phyloP scores from a whole-genome alignment of 2,329 filamentous ascomycete genomes.

The Ilyonectria destructans region DNA sequence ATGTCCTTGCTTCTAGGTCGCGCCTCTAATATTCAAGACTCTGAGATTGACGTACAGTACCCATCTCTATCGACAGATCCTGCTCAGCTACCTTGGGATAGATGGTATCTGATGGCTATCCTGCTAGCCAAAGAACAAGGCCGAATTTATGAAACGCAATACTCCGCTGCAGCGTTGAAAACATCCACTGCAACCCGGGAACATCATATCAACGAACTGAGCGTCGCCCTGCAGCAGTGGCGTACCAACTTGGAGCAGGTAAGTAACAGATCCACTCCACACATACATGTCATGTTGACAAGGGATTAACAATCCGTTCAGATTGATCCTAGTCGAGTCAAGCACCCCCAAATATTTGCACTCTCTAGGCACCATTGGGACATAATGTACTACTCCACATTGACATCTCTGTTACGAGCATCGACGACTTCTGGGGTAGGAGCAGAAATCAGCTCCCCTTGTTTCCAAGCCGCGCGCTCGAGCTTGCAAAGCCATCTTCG shows the following conservation, averaged over 20 bases:
- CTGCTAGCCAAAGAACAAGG: conserved; percentile 34
- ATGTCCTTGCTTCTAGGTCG: conserved; percentile 35
- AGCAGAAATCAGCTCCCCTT: conserved; percentile 34
- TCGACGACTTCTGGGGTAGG: conserved; percentile 27
- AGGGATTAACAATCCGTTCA: background rate
- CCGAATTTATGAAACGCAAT: conserved; percentile 34
- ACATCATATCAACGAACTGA: conserved; percentile 23
- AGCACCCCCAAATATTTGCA: conserved; percentile 8
- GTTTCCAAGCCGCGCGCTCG: conserved; percentile 38
- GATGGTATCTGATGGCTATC: conserved; percentile 31
- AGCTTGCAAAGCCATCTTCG: conserved; percentile 35
- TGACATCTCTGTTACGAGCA: conserved; percentile 37
- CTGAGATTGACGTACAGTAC: conserved; percentile 35
- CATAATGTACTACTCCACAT: conserved; percentile 43
- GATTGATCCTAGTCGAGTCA: conserved; percentile 32
- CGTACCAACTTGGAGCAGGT: conserved; percentile 30
- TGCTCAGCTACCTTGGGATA: conserved; percentile 31
- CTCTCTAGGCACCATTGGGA: conserved; percentile 37
- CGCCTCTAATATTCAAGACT: conserved; percentile 38
- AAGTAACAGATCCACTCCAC: background rate
- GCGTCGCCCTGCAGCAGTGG: conserved; percentile 33
- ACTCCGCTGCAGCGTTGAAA: conserved; percentile 28
- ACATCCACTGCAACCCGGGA: conserved; percentile 19
- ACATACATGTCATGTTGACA: no score
- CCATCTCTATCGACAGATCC: conserved; percentile 23